Evolutionary conservation across 2,329 filamentous ascomycete genomes (phyloP).

Genomic region (Colletotrichum acutatum): DNA sequence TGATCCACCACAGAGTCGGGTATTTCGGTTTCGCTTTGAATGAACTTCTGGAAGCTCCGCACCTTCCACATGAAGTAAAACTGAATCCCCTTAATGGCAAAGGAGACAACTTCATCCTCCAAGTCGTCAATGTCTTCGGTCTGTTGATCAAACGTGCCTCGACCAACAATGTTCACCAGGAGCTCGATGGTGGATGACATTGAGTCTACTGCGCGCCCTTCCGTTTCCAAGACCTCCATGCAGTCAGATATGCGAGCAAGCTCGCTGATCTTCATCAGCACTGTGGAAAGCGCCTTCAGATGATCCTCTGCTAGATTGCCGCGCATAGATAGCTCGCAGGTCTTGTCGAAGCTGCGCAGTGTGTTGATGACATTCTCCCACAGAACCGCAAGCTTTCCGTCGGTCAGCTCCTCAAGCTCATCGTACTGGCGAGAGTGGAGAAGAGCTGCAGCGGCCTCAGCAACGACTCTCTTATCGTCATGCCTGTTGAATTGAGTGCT

Average conservation of each 20-base stretch:
- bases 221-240: conserved; percentile 77
- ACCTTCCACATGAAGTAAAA: conserved; percentile 98
- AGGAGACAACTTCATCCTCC: conserved; percentile 82
- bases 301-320: conserved; percentile 74
- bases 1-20: conserved; percentile 69
- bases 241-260: conserved; percentile 84
- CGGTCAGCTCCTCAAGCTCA: conserved; percentile 87
- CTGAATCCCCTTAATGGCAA: conserved; percentile 79
- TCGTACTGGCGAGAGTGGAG: conserved; percentile 88
- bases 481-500: conserved; percentile 96
- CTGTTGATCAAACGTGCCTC: conserved; percentile 76
- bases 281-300: conserved; percentile 77
- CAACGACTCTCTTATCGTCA: conserved; percentile 84
- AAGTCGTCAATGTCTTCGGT: conserved; percentile 78
- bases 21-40: conserved; percentile 66
- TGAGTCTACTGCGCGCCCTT: conserved; percentile 59
- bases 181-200: conserved; percentile 70
- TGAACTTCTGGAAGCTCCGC: conserved; percentile 64
- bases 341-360: conserved; percentile 76
- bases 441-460: conserved; percentile 84
- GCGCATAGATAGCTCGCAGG: conserved; percentile 76
- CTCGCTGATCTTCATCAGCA: conserved; percentile 82
- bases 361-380: conserved; percentile 87
- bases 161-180: conserved; percentile 77
- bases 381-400: conserved; percentile 80